Evolutionary conservation across 164 flowering plant genomes (phyloP), one percentile per base, ranked within the genome.

Genomic region (Euptelea pleiosperma): DNA sequence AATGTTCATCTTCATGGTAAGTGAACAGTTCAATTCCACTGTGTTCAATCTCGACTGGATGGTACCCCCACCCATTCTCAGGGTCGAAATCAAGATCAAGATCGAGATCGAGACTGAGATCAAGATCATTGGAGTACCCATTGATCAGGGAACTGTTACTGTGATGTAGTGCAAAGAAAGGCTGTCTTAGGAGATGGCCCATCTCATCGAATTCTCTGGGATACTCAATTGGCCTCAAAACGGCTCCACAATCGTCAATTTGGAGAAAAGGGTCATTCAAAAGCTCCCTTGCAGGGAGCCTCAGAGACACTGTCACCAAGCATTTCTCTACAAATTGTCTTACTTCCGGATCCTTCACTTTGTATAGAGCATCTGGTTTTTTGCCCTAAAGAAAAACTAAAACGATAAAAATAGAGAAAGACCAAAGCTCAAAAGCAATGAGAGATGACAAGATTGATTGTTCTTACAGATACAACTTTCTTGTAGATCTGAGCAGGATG

Each of bases 401-500:
- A 18, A 36, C 9, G 10, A 21, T 14, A 57, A 42, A 51, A 26
- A n/a, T n/a, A n/a, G n/a, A n/a, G n/a, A n/a, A n/a, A n/a, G n/a
- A n/a, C n/a, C 14, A 9, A 19, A 19, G 51, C 8, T 25, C 1
- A 31, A 61, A 37, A 33, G 10, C 31, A 10, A 45, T 5, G 6
- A 15, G 19, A 6, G 18, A 30, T 41, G 30, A 22, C 16, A 36
- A 48, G 26, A 21, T 31, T 25, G 40, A 26, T n/a, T 53, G 73
- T 53, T 52, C 89, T 57, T 82, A 92, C 98, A 39, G 95, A 81
- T 33, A 77, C 70, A 52, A 92, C 98, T 92, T 85, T 92, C 80
- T 85, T 92, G 78, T 92, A 92, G 46, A 92, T 92, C 68, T 89
- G 91, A 55, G 89, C 98, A 55, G 96, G 84, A 48, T 89, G 81